A percentile compares a stretch with the other conserved stretches of the same genome.
Conservation (phyloP, 164 flowering plant species). For the Stephania cephalantha region DNA sequence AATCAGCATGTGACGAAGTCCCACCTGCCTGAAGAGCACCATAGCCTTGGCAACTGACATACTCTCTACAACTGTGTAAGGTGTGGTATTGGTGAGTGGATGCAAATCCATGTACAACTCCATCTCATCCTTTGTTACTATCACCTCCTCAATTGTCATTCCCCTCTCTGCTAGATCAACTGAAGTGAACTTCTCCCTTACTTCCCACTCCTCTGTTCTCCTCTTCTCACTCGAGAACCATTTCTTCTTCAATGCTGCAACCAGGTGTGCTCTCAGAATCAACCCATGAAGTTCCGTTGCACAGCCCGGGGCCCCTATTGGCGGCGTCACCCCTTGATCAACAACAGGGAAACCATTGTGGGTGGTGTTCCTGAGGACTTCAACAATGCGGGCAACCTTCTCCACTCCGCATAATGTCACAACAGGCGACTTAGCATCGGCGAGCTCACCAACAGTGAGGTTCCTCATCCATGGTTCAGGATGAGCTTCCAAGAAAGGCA, state of each 20-base stretch:
- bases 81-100: conserved; percentile 82
- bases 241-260: conserved; percentile 62
- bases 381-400: conserved; percentile 64
- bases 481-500: conserved; percentile 76
- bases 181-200: conserved; percentile 50
- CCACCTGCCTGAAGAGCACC: conserved; percentile 76
- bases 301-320: conserved; percentile 27
- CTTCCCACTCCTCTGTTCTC: conserved; percentile 78
- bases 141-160: conserved; percentile 48
- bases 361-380: conserved; percentile 61
- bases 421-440: conserved; percentile 64
- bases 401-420: conserved; percentile 65
- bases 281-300: conserved; percentile 66
- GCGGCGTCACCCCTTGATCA: conserved; percentile 41
- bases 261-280: conserved; percentile 64
- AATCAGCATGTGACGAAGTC: conserved; percentile 76
- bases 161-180: conserved; percentile 74
- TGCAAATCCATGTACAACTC: conserved; percentile 89
- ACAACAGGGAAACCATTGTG: conserved; percentile 89
- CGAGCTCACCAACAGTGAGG: conserved; percentile 73
- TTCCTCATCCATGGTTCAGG: conserved; percentile 94
- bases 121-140: conserved; percentile 61
- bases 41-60: conserved; percentile 89
- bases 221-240: conserved; percentile 60
- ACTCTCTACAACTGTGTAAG: conserved; percentile 77